Base-by-base conservation (phyloP, 2,329 filamentous ascomycete genomes). In the Nectriaceae sp. region DNA sequence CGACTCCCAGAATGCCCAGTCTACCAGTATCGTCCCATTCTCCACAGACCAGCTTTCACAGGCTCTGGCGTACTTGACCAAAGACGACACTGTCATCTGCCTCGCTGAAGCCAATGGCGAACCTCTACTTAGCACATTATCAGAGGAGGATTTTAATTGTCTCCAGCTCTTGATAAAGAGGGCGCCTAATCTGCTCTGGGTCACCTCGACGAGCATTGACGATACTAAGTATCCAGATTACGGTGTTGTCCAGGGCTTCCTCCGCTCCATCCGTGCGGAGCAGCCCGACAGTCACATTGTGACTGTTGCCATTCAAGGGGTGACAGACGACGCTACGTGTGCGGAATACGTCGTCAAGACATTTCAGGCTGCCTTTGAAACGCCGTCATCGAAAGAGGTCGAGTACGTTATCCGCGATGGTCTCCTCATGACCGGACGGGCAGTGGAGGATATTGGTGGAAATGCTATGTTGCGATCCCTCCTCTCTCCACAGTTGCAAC, bases 351-450 rank as follows among this genome's bases (percentile, higher is more conserved):
- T 31, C n/a, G 18, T 3, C 5, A 16, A 20, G 21, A 33, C 21
- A 18, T 48, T 37, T 26, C 11, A 15, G 24, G 24, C 24, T 6
- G 24, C 24, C 24, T 29, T 29, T 29, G 24, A 13, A 13, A 6
- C 24, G 19, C 11, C 15, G 13, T n/a, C 20, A 21, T 40, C 43
- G 10, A 15, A 26, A 11, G 43, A 45, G 11, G 22, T n/a, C 5
- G 38, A 41, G 19, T 46, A 46, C 16, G 36, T 44, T 15, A 33
- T 49, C 35, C 21, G 37, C 2, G 44, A 35, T 37, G 37, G 37
- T 3, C 15, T 19, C 11, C 19, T 40, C 18, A 10, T 41, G 10
- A 35, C 38, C 2, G 22, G 22, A 6, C 4, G 44, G 26, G 11
- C 38, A 19, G 13, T 40, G 4, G 26, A 41, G 21, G 16, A 41